These are phyloP conservation scores for Sequoiadendron giganteum DNA, from an alignment of 75 land plant genomes.

Conservation along the genomic window DNA sequence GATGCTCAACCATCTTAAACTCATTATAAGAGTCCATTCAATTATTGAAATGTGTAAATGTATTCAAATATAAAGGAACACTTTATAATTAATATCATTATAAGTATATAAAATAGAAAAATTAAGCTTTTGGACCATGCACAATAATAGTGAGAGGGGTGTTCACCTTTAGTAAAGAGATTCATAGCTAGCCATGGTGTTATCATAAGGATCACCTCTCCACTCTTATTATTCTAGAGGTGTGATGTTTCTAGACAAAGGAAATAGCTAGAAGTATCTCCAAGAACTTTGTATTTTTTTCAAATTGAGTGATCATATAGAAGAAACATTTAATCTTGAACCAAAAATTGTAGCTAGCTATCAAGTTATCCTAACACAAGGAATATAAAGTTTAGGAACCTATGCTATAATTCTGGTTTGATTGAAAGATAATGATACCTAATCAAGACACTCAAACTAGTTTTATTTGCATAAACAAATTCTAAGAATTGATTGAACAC, in stretches of 20 bases:
- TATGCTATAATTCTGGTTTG: neutral
- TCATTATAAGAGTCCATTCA: too few relatives aligned
- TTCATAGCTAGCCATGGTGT: neutral
- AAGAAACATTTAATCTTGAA: neutral
- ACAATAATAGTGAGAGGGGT: too few relatives aligned
- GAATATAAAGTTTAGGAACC: neutral
- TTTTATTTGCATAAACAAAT: neutral
- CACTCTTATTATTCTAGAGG: neutral
- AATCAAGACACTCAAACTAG: neutral
- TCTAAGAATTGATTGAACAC: conserved; percentile 2
- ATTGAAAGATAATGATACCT: neutral
- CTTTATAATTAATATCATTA: too few relatives aligned
- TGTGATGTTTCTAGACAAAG: neutral
- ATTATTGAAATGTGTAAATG: too few relatives aligned
- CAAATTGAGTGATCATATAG: neutral
- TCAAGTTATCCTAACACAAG: neutral
- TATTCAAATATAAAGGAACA: too few relatives aligned
- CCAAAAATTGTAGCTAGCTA: neutral
- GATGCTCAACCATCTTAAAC: too few relatives aligned
- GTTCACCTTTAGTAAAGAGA: neutral
- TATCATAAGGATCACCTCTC: too few relatives aligned
- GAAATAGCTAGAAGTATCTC: neutral
- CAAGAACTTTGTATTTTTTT: neutral
- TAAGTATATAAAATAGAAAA: too few relatives aligned
- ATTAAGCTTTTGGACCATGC: too few relatives aligned